These are phyloP conservation scores for Fraxinus latifolia DNA, from an alignment of 305 asterid genomes.

Conservation along the genomic window DNA sequence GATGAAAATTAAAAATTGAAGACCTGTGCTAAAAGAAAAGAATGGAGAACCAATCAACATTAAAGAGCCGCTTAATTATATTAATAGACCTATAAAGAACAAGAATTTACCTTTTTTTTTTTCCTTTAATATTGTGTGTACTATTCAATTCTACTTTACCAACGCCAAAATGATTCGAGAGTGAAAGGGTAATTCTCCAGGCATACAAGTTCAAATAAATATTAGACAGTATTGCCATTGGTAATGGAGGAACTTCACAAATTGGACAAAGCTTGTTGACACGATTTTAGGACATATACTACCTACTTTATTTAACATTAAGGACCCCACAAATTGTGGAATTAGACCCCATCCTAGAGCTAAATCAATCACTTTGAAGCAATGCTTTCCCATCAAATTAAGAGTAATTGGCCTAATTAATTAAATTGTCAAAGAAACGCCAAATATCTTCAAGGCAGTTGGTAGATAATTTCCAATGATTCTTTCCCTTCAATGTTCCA, in stretches of 20 bases:
- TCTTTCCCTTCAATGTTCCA: not conserved
- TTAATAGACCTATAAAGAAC: not conserved
- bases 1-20: not conserved
- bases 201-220: not conserved
- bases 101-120: not conserved
- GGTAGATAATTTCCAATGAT: slow-evolving; percentile 38
- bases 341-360: slow-evolving; percentile 40
- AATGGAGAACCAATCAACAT: not conserved
- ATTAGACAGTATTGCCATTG: not conserved
- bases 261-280: slow-evolving; percentile 30
- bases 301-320: slow-evolving; percentile 31
- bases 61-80: not conserved
- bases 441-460: slow-evolving; percentile 39
- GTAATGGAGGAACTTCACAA: slow-evolving; percentile 3
- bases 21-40: not conserved
- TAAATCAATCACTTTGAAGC: slow-evolving; percentile 43
- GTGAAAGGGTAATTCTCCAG: not conserved
- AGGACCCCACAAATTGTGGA: slow-evolving; percentile 56
- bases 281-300: slow-evolving; percentile 36
- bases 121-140: not conserved
- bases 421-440: slow-evolving; percentile 25
- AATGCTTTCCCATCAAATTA: slow-evolving; percentile 36
- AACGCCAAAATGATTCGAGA: not conserved
- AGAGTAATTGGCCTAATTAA: slow-evolving; percentile 30
- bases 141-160: no score